These are phyloP conservation scores for Nicotiana paniculata DNA, from an alignment of 257 asterid species.

Conservation along the genomic window DNA sequence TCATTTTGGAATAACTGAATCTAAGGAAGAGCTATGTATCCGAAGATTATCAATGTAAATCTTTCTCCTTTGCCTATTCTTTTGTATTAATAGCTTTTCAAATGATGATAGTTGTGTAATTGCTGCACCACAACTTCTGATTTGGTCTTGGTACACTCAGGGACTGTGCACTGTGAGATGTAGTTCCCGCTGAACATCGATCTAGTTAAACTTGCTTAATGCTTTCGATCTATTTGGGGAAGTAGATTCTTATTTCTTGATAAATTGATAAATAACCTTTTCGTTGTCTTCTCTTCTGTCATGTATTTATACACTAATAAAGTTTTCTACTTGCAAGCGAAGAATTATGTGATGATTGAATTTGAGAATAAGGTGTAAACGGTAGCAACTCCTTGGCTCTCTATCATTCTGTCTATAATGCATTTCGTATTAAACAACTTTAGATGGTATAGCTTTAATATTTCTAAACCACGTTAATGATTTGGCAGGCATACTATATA, in stretches of 20 bases:
- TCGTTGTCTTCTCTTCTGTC: background rate
- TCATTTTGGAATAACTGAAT: background rate
- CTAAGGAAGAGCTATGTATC: background rate
- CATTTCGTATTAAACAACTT: background rate
- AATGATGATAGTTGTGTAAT: background rate
- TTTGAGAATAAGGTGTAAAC: background rate
- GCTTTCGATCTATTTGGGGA: background rate
- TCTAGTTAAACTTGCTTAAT: background rate
- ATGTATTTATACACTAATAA: background rate
- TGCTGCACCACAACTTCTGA: background rate
- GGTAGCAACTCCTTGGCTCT: background rate
- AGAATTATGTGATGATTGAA: background rate
- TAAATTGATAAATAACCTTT: background rate
- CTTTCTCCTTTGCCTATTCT: background rate
- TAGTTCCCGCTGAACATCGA: no score
- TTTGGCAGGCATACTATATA: background rate
- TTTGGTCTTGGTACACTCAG: no score
- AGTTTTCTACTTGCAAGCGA: background rate
- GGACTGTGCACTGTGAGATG: no score
- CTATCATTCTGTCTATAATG: background rate
- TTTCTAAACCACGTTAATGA: background rate
- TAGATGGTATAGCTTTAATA: background rate
- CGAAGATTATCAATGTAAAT: background rate
- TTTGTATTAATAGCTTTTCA: background rate
- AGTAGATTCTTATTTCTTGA: background rate